These are phyloP conservation scores for Colletotrichum melonis DNA, from an alignment of 2,329 filamentous ascomycete genomes.

Conservation along the genomic window DNA sequence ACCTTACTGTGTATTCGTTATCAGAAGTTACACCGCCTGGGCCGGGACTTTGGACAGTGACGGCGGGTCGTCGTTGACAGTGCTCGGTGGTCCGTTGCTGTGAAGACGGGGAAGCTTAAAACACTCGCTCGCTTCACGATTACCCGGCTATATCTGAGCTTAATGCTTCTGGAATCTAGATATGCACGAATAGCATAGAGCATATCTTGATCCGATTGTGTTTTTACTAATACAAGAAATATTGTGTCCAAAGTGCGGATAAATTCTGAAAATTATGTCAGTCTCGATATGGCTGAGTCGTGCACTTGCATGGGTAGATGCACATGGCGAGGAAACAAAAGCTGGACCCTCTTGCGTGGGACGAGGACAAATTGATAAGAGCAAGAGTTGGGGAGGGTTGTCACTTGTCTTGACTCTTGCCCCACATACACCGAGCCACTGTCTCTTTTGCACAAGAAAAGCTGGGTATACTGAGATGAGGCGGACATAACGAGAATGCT, in stretches of 20 bases:
- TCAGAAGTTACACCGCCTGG: background rate
- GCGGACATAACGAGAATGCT: background rate
- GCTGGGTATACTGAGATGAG: background rate
- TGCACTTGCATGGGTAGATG: background rate
- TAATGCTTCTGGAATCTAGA: background rate
- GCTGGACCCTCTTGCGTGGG: background rate
- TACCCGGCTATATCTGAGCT: background rate
- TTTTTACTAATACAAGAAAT: too few species aligned
- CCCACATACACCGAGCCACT: background rate
- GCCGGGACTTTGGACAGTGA: background rate
- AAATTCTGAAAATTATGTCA: background rate
- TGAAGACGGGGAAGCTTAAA: conserved; percentile 15
- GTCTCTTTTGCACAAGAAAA: background rate
- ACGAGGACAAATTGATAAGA: background rate
- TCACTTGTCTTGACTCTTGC: background rate
- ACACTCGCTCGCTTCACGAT: conserved; percentile 18
- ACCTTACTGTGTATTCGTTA: too few species aligned
- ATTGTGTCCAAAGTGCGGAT: too few species aligned
- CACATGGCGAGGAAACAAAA: conserved; percentile 4
- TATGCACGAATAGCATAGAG: too few species aligned
- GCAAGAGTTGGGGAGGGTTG: background rate
- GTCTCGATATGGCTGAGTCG: background rate
- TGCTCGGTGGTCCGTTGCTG: conserved; percentile 27
- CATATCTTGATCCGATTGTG: background rate
- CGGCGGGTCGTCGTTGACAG: background rate